Evolutionary conservation across 805 yeast species (phyloP), one percentile per base, ranked within the genome.

Genomic region (Wickerhamomyces tratensis): DNA sequence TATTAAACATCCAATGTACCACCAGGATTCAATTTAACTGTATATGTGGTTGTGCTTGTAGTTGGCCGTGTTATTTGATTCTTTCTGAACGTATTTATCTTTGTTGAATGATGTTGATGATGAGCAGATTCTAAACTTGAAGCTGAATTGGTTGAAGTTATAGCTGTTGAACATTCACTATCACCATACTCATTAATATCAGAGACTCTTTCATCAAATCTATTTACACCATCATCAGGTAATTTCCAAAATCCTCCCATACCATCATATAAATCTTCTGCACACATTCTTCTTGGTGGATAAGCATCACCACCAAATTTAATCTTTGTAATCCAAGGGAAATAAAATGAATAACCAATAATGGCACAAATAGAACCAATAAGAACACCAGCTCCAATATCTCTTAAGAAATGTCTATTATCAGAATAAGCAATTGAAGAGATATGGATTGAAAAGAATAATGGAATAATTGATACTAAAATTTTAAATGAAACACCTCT

Each of bases 371-470:
- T 15, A 0, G 59, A 39, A 0, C 77, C 77, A 37, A 71, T 60
- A 0, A 59, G 5, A 0, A 62, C 52, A 3, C 77, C 77, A 10
- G 50, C 52, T 7, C 67, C 41, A 10, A 71, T 63, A 49, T 72
- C 77, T 25, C 54, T 29, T 4, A 67, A 40, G 42, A 62, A 67
- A 49, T 71, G 76, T 33, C 75, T 52, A 48, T 71, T 67, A 46
- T 72, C 77, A n/a, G 76, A 67, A n/a, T 66, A 56, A 42, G 76
- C 52, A 4, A 76, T 63, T 25, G 64, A 57, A 0, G 72, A 50
- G 4, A 71, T 62, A 37, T 55, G 51, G 2, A 58, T 39, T 0
- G 75, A 67, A 5, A 63, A 34, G 11, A 56, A 44, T 5, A 64
- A 44, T 0, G 76, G 76, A 4, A 61, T n/a, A 3, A 65, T 38